Conservation (phyloP, 1,284 basidiomycete genomes). For the Coriolopsis trogii region DNA sequence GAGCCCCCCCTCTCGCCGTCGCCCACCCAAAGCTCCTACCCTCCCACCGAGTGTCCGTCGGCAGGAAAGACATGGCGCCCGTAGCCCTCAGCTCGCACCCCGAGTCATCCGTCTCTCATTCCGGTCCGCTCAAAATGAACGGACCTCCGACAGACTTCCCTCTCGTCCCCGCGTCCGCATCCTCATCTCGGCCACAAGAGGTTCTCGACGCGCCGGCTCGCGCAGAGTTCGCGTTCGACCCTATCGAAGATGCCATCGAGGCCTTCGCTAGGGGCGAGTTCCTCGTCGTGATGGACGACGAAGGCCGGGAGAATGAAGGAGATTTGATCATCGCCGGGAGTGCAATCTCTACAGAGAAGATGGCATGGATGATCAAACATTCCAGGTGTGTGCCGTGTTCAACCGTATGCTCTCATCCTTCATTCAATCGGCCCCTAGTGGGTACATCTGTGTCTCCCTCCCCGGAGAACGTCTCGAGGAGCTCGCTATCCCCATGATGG, state of each 20-base stretch:
- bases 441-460: conserved; percentile 93
- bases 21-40: neutral
- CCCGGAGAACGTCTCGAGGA: conserved; percentile 76
- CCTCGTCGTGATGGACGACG: conserved; percentile 95
- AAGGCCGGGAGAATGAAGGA: conserved; percentile 92
- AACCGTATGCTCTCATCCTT: too few species aligned
- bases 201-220: conserved; percentile 28
- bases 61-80: conserved; percentile 17
- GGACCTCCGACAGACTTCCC: conserved; percentile 17
- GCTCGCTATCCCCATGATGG: conserved; percentile 94
- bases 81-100: conserved; percentile 7
- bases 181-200: conserved; percentile 30
- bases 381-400: conserved; percentile 68
- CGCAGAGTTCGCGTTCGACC: conserved; percentile 54
- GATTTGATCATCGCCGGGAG: conserved; percentile 88
- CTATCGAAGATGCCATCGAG: conserved; percentile 78
- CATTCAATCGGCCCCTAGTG: conserved; percentile 50
- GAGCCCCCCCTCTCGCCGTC: neutral
- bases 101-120: conserved; percentile 15
- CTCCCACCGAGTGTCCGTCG: neutral
- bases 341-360: conserved; percentile 89
- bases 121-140: conserved; percentile 15
- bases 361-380: conserved; percentile 99
- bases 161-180: conserved; percentile 22
- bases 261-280: conserved; percentile 87